Base-by-base conservation (phyloP, 345 rosid genomes). In the Rhizophora mangle region DNA sequence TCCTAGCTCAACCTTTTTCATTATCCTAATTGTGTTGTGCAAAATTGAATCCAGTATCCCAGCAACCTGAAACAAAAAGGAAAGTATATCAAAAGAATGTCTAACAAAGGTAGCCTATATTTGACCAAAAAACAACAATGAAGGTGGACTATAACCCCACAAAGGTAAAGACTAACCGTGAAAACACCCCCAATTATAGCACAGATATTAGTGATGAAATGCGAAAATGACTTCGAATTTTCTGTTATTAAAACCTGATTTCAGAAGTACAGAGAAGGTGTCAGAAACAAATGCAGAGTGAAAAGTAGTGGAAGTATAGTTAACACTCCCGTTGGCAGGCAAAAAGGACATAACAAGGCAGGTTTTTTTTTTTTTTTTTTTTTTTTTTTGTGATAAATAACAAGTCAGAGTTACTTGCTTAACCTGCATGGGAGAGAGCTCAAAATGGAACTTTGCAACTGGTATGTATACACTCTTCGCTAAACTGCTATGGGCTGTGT, bases 401-500 rank as follows among this genome's bases (percentile, higher is more conserved):
- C 8, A 18, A 22, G 13, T 51, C 43, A 66, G 27, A 59, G 56
- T 65, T 65, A 57, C 46, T 7, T 8, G 6, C 67, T 52, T 62
- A 53, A 90, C 99, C 98, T 96, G 99, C 99, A 96, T 96, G 22
- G 99, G 98, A 59, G 99, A 96, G 78, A 87, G 93, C 89, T 92
- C 99, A 22, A 87, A 85, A 84, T 89, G 99, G 75, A 96, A 96
- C 69, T 90, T 92, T 36, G 90, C 87, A 1, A 84, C 92, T 1
- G 99, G 99, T 70, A 90, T 74, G 78, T 90, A 69, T 60, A 85
- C 37, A 73, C 82, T 92, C 69, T 92, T 89, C 30, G 81, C 87
- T 77, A 90, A 74, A 63, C 98, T 96, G 78, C 99, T 96, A 74
- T 92, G 98, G 2, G 98, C 97, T 53, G 98, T 96, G 83, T 92